Conservation (phyloP, 2,329 filamentous ascomycete species). For the Neopestalotiopsis sp. region DNA sequence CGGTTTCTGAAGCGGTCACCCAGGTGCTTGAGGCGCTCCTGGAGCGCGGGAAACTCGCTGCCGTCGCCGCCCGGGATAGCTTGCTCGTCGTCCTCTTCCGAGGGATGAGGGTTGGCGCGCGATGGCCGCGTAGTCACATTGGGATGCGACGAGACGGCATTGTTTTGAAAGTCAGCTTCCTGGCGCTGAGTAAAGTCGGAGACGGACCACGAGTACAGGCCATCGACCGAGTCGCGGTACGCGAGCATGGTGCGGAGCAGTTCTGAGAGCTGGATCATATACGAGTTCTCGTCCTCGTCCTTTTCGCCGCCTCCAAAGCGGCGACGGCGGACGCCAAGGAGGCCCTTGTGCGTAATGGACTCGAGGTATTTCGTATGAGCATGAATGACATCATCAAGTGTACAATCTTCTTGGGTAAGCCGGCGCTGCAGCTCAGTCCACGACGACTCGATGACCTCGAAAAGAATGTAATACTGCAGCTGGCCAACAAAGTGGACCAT, state of each 20-base stretch:
- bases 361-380: slow-evolving; percentile 91
- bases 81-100: slow-evolving; percentile 26
- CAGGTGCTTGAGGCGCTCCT: slow-evolving; percentile 74
- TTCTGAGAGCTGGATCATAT: slow-evolving; percentile 90
- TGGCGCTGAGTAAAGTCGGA: slow-evolving; percentile 93
- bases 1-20: slow-evolving; percentile 77
- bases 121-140: slow-evolving; percentile 29
- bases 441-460: slow-evolving; percentile 95
- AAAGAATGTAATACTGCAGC: slow-evolving; percentile 97
- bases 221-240: slow-evolving; percentile 92
- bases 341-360: slow-evolving; percentile 93
- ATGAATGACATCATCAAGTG: slow-evolving; percentile 91
- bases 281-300: slow-evolving; percentile 74
- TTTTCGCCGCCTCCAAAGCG: slow-evolving; percentile 49
- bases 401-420: slow-evolving; percentile 83
- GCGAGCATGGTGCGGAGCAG: slow-evolving; percentile 91
- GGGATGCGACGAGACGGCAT: slow-evolving; percentile 35
- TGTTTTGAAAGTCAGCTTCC: slow-evolving; percentile 69
- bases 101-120: slow-evolving; percentile 22
- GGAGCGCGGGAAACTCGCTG: slow-evolving; percentile 73
- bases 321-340: slow-evolving; percentile 74
- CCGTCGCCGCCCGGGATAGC: slow-evolving; percentile 61
- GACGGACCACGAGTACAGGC: slow-evolving; percentile 91
- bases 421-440: slow-evolving; percentile 90
- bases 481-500: slow-evolving; percentile 99